Evolutionary conservation across 768 basidiomycete species (phyloP), one percentile per base, ranked within the genome.

Genomic region (Mycena crocata): DNA sequence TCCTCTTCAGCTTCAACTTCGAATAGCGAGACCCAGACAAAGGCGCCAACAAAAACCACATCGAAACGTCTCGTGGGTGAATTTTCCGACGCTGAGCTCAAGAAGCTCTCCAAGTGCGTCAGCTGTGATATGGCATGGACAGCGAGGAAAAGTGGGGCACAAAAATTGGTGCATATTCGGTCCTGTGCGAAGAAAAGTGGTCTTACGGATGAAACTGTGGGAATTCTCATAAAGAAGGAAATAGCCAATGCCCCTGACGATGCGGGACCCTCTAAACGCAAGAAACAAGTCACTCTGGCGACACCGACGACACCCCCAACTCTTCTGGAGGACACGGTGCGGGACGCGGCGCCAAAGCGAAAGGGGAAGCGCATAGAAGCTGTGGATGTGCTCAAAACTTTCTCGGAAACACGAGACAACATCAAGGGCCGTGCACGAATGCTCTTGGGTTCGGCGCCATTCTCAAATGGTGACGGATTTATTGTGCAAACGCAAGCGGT

Each of bases 91-190:
- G 60, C 76, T 4, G 81, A 90, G 28, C 73, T 93, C 6, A 73
- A 74, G 2, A 83, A 74, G 28, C 73, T 94, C 2, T 74, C 78
- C 14, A 86, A 80, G 70, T 94, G 93, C 70, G 81, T 93, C 46
- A 82, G 85, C 39, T 94, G 93, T 69, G 86, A 87, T 26, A 73
- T 84, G 17, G 76, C 76, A 1, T 95, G 93, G 93, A 94, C 91
- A 5, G 79, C 86, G 15, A 83, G 85, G 58, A 95, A 95, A 75
- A 85, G 85, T 5, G 79, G 79, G 14, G 68, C 77, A 21, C 87
- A 90, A 72, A 95, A 95, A 75, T 76, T 86, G 73, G 69, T 82
- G 3, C 94, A 95, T 73, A 86, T 95, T 42, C 82, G 83, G 52
- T 79, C 82, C 8, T 95, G 94, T 74, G 87, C 90, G 15, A 89